These are phyloP conservation scores for Rhodotorula sp. DNA, from an alignment of 1,284 basidiomycete genomes.

Conservation along the genomic window DNA sequence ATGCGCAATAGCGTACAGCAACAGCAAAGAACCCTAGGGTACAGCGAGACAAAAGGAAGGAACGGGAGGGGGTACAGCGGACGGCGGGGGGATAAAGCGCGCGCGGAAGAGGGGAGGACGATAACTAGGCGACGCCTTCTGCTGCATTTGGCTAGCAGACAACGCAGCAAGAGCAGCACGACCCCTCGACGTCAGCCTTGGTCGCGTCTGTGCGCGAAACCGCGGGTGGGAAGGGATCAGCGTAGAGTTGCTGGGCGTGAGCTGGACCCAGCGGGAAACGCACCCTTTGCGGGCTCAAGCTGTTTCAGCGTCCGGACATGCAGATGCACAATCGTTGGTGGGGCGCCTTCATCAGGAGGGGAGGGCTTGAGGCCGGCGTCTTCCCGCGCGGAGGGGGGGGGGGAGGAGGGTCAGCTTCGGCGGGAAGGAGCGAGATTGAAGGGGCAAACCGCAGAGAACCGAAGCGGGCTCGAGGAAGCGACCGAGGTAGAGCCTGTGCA, in stretches of 20 bases:
- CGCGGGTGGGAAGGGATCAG: too few species aligned
- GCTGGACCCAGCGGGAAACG: background rate
- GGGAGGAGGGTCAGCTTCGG: background rate
- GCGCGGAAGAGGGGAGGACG: background rate
- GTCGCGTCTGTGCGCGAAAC: background rate
- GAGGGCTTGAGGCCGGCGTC: background rate
- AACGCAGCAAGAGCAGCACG: background rate
- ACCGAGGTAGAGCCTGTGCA: slow-evolving; percentile 25
- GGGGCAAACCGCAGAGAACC: slow-evolving; percentile 9
- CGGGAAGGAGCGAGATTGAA: too few species aligned
- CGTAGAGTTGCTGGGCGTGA: too few species aligned
- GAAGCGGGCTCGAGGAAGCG: slow-evolving; percentile 10
- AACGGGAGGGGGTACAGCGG: too few species aligned
- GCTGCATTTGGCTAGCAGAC: background rate
- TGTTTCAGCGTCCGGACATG: slow-evolving; percentile 8
- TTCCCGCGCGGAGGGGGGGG: background rate
- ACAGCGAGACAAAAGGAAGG: too few species aligned
- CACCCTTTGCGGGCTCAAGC: background rate
- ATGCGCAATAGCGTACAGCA: too few species aligned
- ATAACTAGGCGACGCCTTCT: too few species aligned
- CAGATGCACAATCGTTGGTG: slow-evolving; percentile 24
- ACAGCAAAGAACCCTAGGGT: too few species aligned
- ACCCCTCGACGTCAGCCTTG: background rate
- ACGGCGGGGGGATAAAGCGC: background rate
- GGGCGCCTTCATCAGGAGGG: background rate